Percentiles rank a stretch among this genome's conserved stretches.
These are phyloP conservation scores for Pythium folliculosum DNA, from an alignment of 352 stramenopile genomes.

Conservation along the genomic window DNA sequence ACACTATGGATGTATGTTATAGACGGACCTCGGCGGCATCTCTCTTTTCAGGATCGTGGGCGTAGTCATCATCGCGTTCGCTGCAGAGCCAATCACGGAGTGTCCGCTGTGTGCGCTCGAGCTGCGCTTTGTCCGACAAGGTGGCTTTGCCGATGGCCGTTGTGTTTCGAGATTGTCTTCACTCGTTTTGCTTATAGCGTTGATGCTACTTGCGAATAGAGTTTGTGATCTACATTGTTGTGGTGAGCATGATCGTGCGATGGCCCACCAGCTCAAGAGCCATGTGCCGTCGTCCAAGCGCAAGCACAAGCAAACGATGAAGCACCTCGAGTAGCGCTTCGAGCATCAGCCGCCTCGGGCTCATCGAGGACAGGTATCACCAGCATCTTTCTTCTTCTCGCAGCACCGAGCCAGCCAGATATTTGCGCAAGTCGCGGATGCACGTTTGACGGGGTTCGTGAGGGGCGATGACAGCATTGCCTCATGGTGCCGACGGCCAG, in stretches of 20 bases:
- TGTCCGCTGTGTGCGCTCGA: conserved; percentile 87
- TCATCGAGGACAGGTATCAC: conserved; percentile 67
- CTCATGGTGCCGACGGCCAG: no score
- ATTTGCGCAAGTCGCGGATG: no score
- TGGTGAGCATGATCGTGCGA: conserved; percentile 80
- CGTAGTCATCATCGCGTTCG: conserved; percentile 85
- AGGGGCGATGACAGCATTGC: no score
- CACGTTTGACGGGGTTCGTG: no score
- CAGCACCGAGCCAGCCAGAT: background rate
- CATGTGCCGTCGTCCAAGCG: conserved; percentile 52
- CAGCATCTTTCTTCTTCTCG: no score
- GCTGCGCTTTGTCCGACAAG: conserved; percentile 72
- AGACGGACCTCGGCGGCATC: conserved; percentile 83
- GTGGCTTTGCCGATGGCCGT: conserved; percentile 28
- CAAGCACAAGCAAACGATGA: conserved; percentile 82
- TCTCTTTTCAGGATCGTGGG: conserved; percentile 80
- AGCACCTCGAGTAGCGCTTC: conserved; percentile 72
- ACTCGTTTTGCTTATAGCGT: background rate
- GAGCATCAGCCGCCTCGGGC: conserved; percentile 53
- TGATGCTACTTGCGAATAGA: conserved; percentile 3
- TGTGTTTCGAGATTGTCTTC: no score
- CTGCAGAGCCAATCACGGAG: conserved; percentile 82
- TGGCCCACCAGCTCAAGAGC: conserved; percentile 83
- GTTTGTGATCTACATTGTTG: conserved; percentile 70
- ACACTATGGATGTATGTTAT: background rate